Evolutionary conservation across 2,329 filamentous ascomycete species (phyloP).

Genomic region (Diatrype stigma): DNA sequence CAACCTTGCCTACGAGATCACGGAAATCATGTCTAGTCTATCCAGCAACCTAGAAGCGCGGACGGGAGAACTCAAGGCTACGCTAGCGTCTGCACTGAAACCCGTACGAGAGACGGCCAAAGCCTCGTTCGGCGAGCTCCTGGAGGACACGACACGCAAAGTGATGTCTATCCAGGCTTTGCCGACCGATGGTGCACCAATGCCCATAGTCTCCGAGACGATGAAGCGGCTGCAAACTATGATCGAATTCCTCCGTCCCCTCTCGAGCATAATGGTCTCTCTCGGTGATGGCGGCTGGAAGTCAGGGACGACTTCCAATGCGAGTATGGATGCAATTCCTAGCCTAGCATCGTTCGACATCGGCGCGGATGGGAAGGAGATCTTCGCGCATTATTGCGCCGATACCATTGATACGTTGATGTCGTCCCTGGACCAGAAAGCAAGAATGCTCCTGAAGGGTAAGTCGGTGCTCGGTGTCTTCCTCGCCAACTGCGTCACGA

Average conservation of each 20-base stretch:
- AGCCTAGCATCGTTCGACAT: slow-evolving; percentile 80
- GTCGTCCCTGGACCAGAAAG: slow-evolving; percentile 69
- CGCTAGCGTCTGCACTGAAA: slow-evolving; percentile 79
- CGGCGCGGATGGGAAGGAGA: slow-evolving; percentile 78
- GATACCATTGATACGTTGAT: slow-evolving; percentile 86
- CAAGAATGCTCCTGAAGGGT: slow-evolving; percentile 66
- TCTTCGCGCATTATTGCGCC: slow-evolving; percentile 84
- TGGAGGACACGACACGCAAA: slow-evolving; percentile 76
- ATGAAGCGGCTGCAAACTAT: slow-evolving; percentile 84
- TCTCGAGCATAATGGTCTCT: slow-evolving; percentile 87
- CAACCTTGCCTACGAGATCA: slow-evolving; percentile 91
- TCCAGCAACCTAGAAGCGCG: slow-evolving; percentile 75
- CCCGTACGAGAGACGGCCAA: slow-evolving; percentile 92
- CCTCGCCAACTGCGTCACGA: slow-evolving; percentile 78
- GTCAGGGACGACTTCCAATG: slow-evolving; percentile 43
- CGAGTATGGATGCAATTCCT: slow-evolving; percentile 60
- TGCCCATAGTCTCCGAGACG: slow-evolving; percentile 75
- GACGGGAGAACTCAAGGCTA: slow-evolving; percentile 79
- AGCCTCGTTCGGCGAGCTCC: slow-evolving; percentile 72
- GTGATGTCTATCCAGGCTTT: slow-evolving; percentile 62
- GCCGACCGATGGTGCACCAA: slow-evolving; percentile 71
- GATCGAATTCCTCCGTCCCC: slow-evolving; percentile 78
- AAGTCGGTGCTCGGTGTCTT: slow-evolving; percentile 84
- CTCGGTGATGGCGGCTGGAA: slow-evolving; percentile 92
- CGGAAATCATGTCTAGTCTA: slow-evolving; percentile 79